Conservation (phyloP, 169 alveolate species). For the Babesia ovis region DNA sequence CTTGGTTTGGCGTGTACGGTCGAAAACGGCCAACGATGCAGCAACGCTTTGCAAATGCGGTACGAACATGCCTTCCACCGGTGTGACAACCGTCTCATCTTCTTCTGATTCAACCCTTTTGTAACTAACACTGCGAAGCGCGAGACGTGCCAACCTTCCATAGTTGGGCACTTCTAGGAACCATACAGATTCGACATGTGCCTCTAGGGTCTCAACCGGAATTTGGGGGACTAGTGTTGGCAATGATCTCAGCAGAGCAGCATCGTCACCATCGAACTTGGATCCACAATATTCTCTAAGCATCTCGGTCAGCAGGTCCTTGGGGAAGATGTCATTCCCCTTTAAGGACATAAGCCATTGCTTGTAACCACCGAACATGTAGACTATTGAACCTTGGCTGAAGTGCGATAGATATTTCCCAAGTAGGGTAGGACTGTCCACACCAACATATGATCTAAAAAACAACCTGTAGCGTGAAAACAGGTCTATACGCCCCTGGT, state of each 20-base stretch:
- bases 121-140: slow-evolving; percentile 18
- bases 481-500: slow-evolving; percentile 11
- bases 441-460: background rate
- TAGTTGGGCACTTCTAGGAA: slow-evolving; percentile 16
- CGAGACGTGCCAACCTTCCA: slow-evolving; percentile 14
- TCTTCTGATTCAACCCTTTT: background rate
- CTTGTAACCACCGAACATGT: slow-evolving; percentile 42
- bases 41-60: slow-evolving; percentile 6
- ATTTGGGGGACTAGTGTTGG: slow-evolving; percentile 2
- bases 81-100: background rate
- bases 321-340: background rate
- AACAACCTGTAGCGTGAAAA: background rate
- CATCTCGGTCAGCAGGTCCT: slow-evolving; percentile 10
- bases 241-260: background rate
- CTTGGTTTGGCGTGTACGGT: background rate
- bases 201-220: slow-evolving; percentile 28
- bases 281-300: slow-evolving; percentile 5
- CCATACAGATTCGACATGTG: slow-evolving; percentile 17
- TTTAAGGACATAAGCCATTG: slow-evolving; percentile 16
- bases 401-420: slow-evolving; percentile 1
- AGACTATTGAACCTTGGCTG: slow-evolving; percentile 16
- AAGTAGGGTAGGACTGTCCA: background rate
- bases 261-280: background rate
- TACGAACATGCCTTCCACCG: slow-evolving; percentile 16
- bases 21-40: slow-evolving; percentile 1